Evolutionary conservation across 345 rosid genomes (phyloP), one percentile per base, ranked within the genome.

Genomic region (Populus davidiana): DNA sequence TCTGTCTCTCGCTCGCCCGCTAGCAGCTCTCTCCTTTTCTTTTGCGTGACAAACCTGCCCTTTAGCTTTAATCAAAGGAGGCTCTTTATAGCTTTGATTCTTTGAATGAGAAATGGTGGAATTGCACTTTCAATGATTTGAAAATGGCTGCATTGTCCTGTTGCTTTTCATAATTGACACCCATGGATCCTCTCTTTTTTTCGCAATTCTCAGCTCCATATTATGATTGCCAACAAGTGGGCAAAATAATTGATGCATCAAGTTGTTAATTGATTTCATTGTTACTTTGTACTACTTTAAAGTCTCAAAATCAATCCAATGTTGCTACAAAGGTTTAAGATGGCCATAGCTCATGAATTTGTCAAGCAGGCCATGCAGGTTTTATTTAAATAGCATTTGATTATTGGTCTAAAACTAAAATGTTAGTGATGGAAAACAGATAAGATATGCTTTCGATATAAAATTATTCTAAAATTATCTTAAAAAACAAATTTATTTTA

Each of bases 61-160:
- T 87, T 84, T 68, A 75, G 69, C 93, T 89, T 91, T 91, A 87
- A 88, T 79, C 87, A 88, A 83, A 80, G 75, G 56, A 38, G 17
- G 67, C 74, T 70, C 65, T 61, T 38, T 33, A 31, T 33, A 5
- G 21, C 77, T 86, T 85, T 86, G 85, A 79, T 86, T 85, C 83
- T 81, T 90, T 87, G 87, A 85, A 82, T 83, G 84, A 75, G 80
- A 83, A 84, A 82, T 72, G 87, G 79, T 84, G 89, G 74, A 81
- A 69, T 83, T 86, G 83, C 85, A 81, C 85, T 88, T 87, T 88
- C 85, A 83, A 73, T 77, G 75, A 73, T 80, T 72, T 67, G 78
- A 75, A 78, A 84, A 82, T 89, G 81, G 83, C 76, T 78, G 33
- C 79, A 75, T 73, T 81, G 68, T 79, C 82, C 86, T 75, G 78